These are phyloP conservation scores for Tetratostichococcus sp. DNA, from an alignment of 139 green algal species.

Conservation along the genomic window DNA sequence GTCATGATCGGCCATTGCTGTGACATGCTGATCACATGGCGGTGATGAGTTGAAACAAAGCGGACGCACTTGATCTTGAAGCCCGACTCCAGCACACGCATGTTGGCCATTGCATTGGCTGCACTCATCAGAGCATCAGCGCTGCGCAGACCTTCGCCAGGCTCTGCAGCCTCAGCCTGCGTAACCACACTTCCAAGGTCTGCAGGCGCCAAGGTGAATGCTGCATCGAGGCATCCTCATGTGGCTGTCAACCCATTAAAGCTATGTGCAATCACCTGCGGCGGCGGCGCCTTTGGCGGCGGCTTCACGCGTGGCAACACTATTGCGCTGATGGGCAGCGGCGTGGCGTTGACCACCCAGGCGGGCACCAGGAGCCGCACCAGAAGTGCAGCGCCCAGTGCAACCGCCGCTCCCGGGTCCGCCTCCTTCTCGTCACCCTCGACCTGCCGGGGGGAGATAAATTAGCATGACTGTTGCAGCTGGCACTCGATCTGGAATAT, in stretches of 20 bases:
- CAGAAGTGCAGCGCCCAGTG: slow-evolving; percentile 46
- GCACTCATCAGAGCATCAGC: neutral
- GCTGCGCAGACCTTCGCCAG: neutral
- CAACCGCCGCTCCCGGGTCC: slow-evolving; percentile 46
- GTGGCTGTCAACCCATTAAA: no score
- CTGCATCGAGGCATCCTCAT: no score
- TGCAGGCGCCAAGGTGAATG: no score
- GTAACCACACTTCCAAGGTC: neutral
- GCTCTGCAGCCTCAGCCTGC: slow-evolving; percentile 3
- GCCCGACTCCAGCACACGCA: neutral
- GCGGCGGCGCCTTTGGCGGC: neutral
- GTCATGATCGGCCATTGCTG: no score
- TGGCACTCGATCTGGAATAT: no score
- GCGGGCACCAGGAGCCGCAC: slow-evolving; percentile 61
- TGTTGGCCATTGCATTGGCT: neutral
- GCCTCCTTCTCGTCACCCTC: slow-evolving; percentile 17
- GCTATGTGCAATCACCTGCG: neutral
- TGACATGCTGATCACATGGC: neutral
- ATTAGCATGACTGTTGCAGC: no score
- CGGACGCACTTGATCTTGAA: neutral
- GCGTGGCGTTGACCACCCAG: slow-evolving; percentile 72
- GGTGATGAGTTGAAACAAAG: no score
- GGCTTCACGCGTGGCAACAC: slow-evolving; percentile 31
- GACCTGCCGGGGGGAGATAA: no score
- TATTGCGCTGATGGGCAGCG: slow-evolving; percentile 50